Conservation (phyloP, 1,139 yeast species). For the Candida smagusa region DNA sequence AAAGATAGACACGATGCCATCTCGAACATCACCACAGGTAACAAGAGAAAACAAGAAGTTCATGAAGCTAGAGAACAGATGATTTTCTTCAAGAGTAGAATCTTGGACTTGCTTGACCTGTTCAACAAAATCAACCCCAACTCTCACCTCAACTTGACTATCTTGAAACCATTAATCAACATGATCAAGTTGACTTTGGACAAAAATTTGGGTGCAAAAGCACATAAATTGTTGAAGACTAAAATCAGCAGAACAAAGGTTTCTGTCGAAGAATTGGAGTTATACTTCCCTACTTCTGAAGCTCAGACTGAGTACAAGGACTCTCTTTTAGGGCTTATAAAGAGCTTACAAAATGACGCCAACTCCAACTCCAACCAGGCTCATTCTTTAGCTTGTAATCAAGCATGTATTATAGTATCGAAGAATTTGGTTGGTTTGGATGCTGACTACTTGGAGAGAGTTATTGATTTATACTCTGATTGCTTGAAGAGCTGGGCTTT, state of each 20-base stretch:
- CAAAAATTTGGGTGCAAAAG: conserved; percentile 66
- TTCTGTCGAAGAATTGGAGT: conserved; percentile 17
- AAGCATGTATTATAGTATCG: conserved; percentile 58
- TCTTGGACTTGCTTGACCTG: conserved; percentile 71
- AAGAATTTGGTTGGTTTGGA: conserved; percentile 49
- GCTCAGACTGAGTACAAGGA: conserved; percentile 16
- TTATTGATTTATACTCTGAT: conserved; percentile 55
- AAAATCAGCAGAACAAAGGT: conserved; percentile 57
- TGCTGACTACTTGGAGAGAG: conserved; percentile 23
- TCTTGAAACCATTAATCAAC: conserved; percentile 58
- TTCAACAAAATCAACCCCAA: conserved; percentile 49
- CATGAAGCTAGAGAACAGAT: conserved; percentile 76
- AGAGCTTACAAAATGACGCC: conserved; percentile 38
- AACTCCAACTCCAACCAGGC: conserved; percentile 46
- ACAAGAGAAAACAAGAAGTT: conserved; percentile 66
- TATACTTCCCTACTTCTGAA: conserved; percentile 17
- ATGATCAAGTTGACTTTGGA: conserved; percentile 68
- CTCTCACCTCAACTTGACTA: conserved; percentile 38
- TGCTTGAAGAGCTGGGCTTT: conserved; percentile 62
- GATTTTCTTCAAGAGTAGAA: conserved; percentile 72
- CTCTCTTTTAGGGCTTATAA: conserved; percentile 22
- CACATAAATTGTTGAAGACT: conserved; percentile 66
- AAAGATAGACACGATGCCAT: conserved; percentile 72
- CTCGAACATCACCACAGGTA: conserved; percentile 51
- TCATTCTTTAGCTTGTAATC: conserved; percentile 56